Base-by-base conservation (phyloP, 495 filamentous ascomycete genomes). In the Aspergillus leporis region DNA sequence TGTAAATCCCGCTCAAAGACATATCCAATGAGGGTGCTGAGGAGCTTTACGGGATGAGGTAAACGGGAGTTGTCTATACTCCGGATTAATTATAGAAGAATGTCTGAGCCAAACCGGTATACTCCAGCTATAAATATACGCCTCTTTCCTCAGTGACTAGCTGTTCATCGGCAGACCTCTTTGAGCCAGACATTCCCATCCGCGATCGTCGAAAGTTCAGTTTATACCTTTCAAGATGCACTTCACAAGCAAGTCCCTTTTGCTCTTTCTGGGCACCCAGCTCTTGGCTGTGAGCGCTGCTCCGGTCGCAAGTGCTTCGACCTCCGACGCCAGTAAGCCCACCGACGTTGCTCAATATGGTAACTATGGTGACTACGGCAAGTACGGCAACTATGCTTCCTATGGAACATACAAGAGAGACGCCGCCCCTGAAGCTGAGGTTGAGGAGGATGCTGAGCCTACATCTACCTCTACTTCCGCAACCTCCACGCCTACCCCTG, bases 301-400 rank as follows among this genome's bases (percentile, higher is more conserved):
- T 40, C 54, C 54, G 2, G 54, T 56, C 28, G 34, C 45, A n/a
- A 61, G 38, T 6, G 51, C 52, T 18, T 31, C 55, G 7, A 55
- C 51, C 23, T 14, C 56, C 5, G 16, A 45, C 18, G 19, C 48
- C 9, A 32, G 19, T 21, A 14, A 51, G 19, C 47, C 51, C 10
- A 22, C 53, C 9, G 28, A 12, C 10, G 31, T 48, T 21, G 54
- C 30, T 23, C n/a, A 56, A 18, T 61, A 61, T 49, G 45, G 32
- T 23, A 25, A 49, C 51, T 60, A 60, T 49, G 62, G 55, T 4
- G 40, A 60, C 21, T 66, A 64, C 32, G 63, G 56, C 34, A 51
- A 55, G 18, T 65, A 65, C 30, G 62, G 59, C 5, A 38, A 55
- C 18, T 65, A 65, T 31, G 62, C 52, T 18, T 43, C 31, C 40